Evolutionary conservation across 1,284 basidiomycete genomes (phyloP).

Genomic region (Apiotrichum sp.): DNA sequence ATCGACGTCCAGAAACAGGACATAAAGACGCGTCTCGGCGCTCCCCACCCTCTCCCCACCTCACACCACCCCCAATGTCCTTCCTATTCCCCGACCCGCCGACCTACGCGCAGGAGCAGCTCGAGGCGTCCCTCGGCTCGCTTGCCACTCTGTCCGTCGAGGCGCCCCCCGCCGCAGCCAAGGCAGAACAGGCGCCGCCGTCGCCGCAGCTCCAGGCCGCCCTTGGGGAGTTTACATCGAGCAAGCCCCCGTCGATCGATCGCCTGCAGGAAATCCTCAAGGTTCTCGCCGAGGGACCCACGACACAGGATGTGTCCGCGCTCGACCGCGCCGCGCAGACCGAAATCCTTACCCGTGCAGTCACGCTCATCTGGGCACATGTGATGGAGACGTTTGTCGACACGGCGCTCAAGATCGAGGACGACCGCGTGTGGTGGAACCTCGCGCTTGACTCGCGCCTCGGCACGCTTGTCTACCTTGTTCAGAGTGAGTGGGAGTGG

Average conservation of each 20-base stretch:
- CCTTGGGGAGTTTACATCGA: conserved; percentile 29
- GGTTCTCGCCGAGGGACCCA: neutral
- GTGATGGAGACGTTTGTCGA: conserved; percentile 37
- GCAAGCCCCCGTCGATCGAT: conserved; percentile 21
- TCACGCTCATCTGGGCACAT: conserved; percentile 44
- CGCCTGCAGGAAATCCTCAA: conserved; percentile 31
- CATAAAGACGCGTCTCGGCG: neutral
- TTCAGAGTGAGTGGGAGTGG: conserved; percentile 40
- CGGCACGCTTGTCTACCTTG: conserved; percentile 36
- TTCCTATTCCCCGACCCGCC: conserved; percentile 24
- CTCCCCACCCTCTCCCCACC: neutral
- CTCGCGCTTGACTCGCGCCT: conserved; percentile 20
- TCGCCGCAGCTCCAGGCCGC: conserved; percentile 23
- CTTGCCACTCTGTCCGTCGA: conserved; percentile 41
- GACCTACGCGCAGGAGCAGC: conserved; percentile 40
- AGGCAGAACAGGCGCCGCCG: neutral
- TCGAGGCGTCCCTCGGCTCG: conserved; percentile 32
- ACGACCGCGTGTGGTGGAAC: conserved; percentile 43
- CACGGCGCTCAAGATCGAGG: conserved; percentile 34
- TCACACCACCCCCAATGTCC: conserved; percentile 16
- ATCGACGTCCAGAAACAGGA: no score
- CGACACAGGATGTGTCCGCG: conserved; percentile 6
- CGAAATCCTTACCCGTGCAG: conserved; percentile 41
- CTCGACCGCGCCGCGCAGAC: conserved; percentile 34
- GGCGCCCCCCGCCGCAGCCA: conserved; percentile 7